Evolutionary conservation across 352 stramenopile species (phyloP).

Genomic region (Phytophthora pini): DNA sequence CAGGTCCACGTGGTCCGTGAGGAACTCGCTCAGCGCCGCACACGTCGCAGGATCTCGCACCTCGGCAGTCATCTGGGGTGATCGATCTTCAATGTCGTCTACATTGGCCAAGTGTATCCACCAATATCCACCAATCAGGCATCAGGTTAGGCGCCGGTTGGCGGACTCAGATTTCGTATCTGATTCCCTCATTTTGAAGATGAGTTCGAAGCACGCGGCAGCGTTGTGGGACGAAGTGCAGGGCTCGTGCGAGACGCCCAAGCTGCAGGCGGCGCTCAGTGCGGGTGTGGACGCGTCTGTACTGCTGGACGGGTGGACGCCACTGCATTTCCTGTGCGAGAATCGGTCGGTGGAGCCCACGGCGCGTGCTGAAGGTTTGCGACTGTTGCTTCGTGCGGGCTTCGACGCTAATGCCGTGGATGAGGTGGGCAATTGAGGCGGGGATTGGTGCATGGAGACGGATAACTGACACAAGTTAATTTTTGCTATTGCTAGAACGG

Average conservation of each 20-base stretch:
- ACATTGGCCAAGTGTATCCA: slow-evolving; percentile 3
- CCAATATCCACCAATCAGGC: slow-evolving; percentile 11
- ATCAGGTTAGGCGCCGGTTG: not conserved
- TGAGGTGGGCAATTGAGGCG: slow-evolving; percentile 47
- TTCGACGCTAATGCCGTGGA: slow-evolving; percentile 67
- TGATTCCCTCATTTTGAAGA: slow-evolving; percentile 24
- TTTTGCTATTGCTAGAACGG: slow-evolving; percentile 45
- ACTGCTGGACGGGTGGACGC: slow-evolving; percentile 76
- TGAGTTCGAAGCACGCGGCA: slow-evolving; percentile 41
- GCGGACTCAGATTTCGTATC: slow-evolving; percentile 1
- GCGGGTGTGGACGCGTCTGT: slow-evolving; percentile 12
- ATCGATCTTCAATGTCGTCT: slow-evolving; percentile 26
- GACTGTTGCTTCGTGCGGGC: slow-evolving; percentile 43
- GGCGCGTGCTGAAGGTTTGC: slow-evolving; percentile 47
- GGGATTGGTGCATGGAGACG: not conserved
- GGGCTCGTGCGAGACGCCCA: slow-evolving; percentile 50
- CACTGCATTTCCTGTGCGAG: slow-evolving; percentile 77
- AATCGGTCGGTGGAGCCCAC: slow-evolving; percentile 57
- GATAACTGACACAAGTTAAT: not conserved
- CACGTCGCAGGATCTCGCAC: slow-evolving; percentile 70
- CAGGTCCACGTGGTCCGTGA: slow-evolving; percentile 59
- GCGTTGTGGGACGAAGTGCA: slow-evolving; percentile 79
- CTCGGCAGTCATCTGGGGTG: slow-evolving; percentile 1
- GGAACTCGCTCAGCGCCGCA: slow-evolving; percentile 52
- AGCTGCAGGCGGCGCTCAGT: slow-evolving; percentile 46